Conservation (phyloP, 257 asterid genomes). For the Forsythia viridissima region DNA sequence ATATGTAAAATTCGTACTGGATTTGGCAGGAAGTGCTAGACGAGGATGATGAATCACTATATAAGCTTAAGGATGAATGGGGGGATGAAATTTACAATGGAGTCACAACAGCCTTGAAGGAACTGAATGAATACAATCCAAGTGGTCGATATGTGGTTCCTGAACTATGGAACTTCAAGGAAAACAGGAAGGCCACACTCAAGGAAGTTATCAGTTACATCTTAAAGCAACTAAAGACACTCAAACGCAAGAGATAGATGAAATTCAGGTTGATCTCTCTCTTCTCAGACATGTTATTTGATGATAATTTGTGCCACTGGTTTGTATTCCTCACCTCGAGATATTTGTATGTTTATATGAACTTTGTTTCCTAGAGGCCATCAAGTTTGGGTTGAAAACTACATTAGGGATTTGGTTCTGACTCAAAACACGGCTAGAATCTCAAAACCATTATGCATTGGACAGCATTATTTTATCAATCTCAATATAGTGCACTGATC, state of each 20-base stretch:
- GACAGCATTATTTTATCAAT: too few relatives aligned
- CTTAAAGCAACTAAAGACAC: constrained; percentile 35
- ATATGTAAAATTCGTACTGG: background rate
- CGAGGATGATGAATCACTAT: constrained; percentile 31
- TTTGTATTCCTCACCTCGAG: too few relatives aligned
- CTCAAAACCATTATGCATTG: too few relatives aligned
- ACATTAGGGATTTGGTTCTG: too few relatives aligned
- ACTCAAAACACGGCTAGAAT: too few relatives aligned
- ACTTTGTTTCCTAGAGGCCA: too few relatives aligned
- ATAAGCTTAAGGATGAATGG: constrained; percentile 30
- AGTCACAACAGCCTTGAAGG: constrained; percentile 36
- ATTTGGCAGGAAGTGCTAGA: constrained; percentile 31
- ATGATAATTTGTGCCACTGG: too few relatives aligned
- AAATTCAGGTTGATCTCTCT: constrained; percentile 9
- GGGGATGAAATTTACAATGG: constrained; percentile 35
- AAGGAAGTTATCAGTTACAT: constrained; percentile 43
- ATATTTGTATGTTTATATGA: too few relatives aligned
- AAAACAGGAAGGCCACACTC: constrained; percentile 43
- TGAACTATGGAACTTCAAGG: constrained; percentile 49
- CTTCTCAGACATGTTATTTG: background rate
- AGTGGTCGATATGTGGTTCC: constrained; percentile 49
- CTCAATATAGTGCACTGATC: background rate
- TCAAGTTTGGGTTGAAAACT: too few relatives aligned
- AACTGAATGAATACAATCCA: constrained; percentile 43
- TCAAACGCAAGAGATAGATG: constrained; percentile 30